Evolutionary conservation across 148 eudicot species (phyloP).

Genomic region (Limonium bicolor): DNA sequence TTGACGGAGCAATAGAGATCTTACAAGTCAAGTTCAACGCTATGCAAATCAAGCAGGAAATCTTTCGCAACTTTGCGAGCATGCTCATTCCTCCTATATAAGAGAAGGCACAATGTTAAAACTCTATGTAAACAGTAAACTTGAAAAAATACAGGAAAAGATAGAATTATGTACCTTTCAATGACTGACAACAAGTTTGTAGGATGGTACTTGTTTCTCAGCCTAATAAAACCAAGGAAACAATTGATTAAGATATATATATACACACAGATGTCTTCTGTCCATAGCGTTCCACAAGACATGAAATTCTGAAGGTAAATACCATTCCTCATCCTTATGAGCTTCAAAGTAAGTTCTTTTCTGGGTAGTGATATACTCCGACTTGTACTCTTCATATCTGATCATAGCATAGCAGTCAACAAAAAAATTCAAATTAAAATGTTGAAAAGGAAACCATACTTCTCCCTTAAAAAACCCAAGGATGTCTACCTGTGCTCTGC

Average conservation of each 20-base stretch:
- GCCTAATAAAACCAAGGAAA: constrained; percentile 43
- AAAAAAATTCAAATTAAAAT: too few relatives aligned
- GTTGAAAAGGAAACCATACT: background rate
- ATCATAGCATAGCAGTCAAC: background rate
- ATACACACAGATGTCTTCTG: background rate
- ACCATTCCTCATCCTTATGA: constrained; percentile 97
- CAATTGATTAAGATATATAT: constrained; percentile 2
- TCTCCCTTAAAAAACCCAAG: too few relatives aligned
- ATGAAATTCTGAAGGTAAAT: constrained; percentile 2
- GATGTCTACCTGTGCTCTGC: constrained; percentile 78
- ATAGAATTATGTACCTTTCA: constrained; percentile 42
- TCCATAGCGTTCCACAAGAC: background rate
- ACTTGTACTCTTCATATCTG: constrained; percentile 89
- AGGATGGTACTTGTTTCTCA: constrained; percentile 95
- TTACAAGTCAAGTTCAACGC: constrained; percentile 80
- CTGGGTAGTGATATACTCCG: constrained; percentile 87
- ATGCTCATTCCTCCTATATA: constrained; percentile 73
- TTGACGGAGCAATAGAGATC: constrained; percentile 9
- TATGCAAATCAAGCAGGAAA: constrained; percentile 75
- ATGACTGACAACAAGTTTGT: constrained; percentile 72
- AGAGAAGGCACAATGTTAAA: too few relatives aligned
- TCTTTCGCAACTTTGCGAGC: constrained; percentile 83
- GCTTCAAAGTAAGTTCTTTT: constrained; percentile 84
- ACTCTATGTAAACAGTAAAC: background rate
- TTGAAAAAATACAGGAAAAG: background rate